A percentile compares a stretch with the other conserved stretches of the same genome.
Evolutionary conservation across 192 early-diverging fungal species (phyloP).

Genomic region (Coemansia sp.): DNA sequence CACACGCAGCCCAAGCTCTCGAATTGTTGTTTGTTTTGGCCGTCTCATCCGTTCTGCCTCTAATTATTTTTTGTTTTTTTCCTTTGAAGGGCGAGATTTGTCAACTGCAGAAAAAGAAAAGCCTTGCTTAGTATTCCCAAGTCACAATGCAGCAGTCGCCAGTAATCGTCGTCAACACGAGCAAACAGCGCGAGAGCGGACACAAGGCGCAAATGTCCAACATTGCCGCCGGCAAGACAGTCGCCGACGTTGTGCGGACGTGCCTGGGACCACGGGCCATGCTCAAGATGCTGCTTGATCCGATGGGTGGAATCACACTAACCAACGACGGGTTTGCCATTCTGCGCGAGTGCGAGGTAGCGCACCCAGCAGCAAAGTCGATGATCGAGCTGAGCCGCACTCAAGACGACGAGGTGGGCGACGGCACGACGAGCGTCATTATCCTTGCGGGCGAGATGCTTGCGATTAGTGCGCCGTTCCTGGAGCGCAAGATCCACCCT

Average conservation of each 20-base stretch:
- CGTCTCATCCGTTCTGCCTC: too few species aligned
- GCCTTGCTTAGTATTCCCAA: conserved; percentile 13
- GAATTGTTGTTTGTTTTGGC: too few species aligned
- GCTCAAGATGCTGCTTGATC: conserved; percentile 99
- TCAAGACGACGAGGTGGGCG: conserved; percentile 99
- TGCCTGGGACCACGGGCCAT: conserved; percentile 98
- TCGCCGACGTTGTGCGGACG: conserved; percentile 98
- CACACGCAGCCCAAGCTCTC: too few species aligned
- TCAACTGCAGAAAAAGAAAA: background rate
- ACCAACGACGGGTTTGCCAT: conserved; percentile 99
- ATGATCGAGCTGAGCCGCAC: conserved; percentile 99
- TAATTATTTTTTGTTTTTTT: conserved; percentile 3
- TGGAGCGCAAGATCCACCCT: conserved; percentile 98
- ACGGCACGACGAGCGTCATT: conserved; percentile 98
- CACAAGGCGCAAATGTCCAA: conserved; percentile 98
- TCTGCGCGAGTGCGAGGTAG: conserved; percentile 97
- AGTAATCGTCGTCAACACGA: conserved; percentile 89
- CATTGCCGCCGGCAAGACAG: conserved; percentile 97
- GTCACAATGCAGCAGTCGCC: conserved; percentile 71
- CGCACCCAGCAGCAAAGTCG: conserved; percentile 99
- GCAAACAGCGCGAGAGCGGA: conserved; percentile 93
- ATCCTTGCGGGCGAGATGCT: conserved; percentile 98
- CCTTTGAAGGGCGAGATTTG: background rate
- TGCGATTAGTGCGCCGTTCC: conserved; percentile 85
- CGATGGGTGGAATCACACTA: conserved; percentile 98